Percentiles rank a stretch among this genome's conserved stretches.
phyloP scores from a whole-genome alignment of 148 eudicot species.

The Agrostemma githago region DNA sequence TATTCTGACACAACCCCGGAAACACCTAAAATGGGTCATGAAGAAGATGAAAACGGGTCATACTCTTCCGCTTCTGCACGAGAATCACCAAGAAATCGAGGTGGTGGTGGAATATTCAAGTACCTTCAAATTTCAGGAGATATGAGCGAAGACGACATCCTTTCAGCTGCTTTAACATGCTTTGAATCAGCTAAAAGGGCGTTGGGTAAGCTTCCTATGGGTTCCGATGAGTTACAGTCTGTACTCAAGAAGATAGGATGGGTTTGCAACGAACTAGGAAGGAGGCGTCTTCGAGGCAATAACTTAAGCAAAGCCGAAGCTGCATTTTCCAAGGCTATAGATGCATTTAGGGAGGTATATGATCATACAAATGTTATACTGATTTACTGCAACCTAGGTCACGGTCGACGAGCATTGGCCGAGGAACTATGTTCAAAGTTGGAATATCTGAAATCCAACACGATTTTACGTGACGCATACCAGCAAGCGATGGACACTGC shows the following conservation, averaged over 20 bases:
- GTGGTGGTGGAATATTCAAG: slow-evolving; percentile 91
- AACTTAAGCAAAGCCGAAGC: slow-evolving; percentile 70
- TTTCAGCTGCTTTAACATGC: slow-evolving; percentile 58
- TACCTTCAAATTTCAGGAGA: slow-evolving; percentile 49
- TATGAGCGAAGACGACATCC: slow-evolving; percentile 51
- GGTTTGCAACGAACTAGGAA: slow-evolving; percentile 96
- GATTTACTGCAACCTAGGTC: slow-evolving; percentile 88
- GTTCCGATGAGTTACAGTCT: slow-evolving; percentile 54
- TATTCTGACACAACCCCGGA: slow-evolving; percentile 7
- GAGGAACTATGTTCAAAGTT: slow-evolving; percentile 64
- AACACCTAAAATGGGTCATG: slow-evolving; percentile 15
- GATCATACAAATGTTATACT: slow-evolving; percentile 77
- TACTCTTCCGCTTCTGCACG: slow-evolving; percentile 21
- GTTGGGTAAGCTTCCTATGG: slow-evolving; percentile 40
- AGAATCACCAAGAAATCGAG: slow-evolving; percentile 35
- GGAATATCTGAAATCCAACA: slow-evolving; percentile 48
- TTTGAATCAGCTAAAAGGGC: slow-evolving; percentile 72
- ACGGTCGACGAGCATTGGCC: slow-evolving; percentile 85
- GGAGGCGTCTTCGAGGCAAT: slow-evolving; percentile 61
- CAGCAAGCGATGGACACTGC: slow-evolving; percentile 61
- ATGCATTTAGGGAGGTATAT: slow-evolving; percentile 68
- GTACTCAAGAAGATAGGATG: slow-evolving; percentile 86
- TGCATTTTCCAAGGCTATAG: slow-evolving; percentile 78
- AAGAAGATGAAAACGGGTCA: slow-evolving; percentile 14
- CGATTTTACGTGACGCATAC: slow-evolving; percentile 48